Percentiles rank a stretch among this genome's conserved stretches.
These are phyloP conservation scores for Vigna radiata DNA, from an alignment of 306 rosid species.

Conservation along the genomic window DNA sequence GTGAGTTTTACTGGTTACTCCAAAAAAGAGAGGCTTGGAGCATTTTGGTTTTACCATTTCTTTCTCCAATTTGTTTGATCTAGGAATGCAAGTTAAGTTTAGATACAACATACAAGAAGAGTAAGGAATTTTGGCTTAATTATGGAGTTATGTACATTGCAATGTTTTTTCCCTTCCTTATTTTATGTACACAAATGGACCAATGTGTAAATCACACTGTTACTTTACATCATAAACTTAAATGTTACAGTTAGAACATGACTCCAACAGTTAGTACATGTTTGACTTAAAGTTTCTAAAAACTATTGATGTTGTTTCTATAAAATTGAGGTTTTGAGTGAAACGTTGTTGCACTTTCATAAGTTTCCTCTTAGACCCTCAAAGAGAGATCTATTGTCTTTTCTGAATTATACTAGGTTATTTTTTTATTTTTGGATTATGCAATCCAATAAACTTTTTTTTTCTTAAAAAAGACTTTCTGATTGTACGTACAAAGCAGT, in stretches of 20 bases:
- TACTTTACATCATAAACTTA: neutral
- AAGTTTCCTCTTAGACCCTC: no score
- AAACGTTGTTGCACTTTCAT: no score
- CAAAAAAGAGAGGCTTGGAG: constrained; percentile 29
- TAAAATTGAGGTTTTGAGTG: no score
- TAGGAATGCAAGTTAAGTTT: constrained; percentile 27
- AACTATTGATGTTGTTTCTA: no score
- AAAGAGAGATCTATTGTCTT: no score
- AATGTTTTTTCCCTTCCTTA: neutral
- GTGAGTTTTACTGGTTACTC: constrained; percentile 13
- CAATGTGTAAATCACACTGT: constrained; percentile 7
- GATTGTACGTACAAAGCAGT: no score
- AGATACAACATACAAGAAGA: neutral
- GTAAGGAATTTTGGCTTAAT: constrained; percentile 30
- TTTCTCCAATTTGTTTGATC: constrained; percentile 12
- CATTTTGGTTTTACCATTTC: constrained; percentile 19
- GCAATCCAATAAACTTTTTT: no score
- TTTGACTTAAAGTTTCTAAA: no score
- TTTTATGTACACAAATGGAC: constrained; percentile 8
- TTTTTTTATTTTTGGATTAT: no score
- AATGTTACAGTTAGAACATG: neutral
- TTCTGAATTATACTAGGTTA: no score
- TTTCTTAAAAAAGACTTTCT: no score
- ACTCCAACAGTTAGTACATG: neutral
- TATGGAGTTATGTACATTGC: neutral